phyloP scores from a whole-genome alignment of 106 monocot genomes.

The Acorus gramineus region DNA sequence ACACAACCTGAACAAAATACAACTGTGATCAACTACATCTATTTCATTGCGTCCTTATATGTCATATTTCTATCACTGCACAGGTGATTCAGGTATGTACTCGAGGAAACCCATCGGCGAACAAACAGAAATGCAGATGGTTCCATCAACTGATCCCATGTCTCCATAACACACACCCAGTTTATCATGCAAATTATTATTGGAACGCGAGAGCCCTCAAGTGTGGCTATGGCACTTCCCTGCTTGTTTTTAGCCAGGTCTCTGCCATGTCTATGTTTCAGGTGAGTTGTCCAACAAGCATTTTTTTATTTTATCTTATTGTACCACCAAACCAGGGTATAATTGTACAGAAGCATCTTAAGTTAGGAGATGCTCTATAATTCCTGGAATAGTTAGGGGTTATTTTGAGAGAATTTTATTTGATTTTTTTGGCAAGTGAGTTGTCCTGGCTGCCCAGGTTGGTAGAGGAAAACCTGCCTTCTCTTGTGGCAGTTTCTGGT shows the following conservation, averaged over 20 bases:
- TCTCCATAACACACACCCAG: conserved; percentile 14
- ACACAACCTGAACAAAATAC: neutral
- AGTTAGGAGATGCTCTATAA: conserved; percentile 4
- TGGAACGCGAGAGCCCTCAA: neutral
- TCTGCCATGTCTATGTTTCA: conserved; percentile 1
- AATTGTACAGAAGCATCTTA: conserved; percentile 26
- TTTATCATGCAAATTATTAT: neutral
- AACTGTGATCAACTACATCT: neutral
- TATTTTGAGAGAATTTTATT: neutral
- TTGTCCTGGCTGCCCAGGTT: conserved; percentile 52
- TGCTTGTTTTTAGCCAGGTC: conserved; percentile 45
- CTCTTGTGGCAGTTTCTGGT: conserved; percentile 69
- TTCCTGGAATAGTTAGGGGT: neutral
- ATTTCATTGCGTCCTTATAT: neutral
- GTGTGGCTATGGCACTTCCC: conserved; percentile 18
- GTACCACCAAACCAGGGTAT: conserved; percentile 15
- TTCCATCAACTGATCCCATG: conserved; percentile 33
- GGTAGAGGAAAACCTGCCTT: conserved; percentile 45
- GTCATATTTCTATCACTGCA: neutral
- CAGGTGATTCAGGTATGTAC: conserved; percentile 21
- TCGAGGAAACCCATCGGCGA: conserved; percentile 12
- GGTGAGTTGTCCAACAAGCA: neutral
- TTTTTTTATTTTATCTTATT: neutral
- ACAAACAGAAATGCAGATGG: conserved; percentile 22
- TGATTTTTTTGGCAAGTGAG: conserved; percentile 4